Conservation (phyloP, 768 basidiomycete species). For the Boletellus emodensis region DNA sequence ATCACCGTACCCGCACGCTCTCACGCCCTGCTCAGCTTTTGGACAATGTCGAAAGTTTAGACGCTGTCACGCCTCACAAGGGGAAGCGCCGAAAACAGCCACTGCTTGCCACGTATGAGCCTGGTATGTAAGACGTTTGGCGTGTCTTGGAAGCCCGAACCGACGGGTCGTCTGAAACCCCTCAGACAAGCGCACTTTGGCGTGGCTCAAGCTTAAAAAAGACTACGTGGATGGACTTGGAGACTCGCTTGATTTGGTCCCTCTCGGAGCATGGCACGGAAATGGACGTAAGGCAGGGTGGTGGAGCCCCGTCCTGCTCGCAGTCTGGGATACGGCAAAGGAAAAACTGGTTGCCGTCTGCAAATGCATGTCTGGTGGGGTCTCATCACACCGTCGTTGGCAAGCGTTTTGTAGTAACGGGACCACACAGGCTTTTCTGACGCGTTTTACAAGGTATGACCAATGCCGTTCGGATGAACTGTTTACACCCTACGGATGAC, state of each 20-base stretch:
- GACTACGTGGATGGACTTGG: slow-evolving; percentile 81
- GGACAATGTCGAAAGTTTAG: slow-evolving; percentile 46
- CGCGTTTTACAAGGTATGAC: slow-evolving; percentile 64
- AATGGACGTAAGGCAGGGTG: slow-evolving; percentile 85
- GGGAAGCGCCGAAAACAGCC: slow-evolving; percentile 53
- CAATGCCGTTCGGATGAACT: background rate
- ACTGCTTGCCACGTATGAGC: slow-evolving; percentile 83
- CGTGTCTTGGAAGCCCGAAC: background rate
- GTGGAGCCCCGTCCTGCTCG: slow-evolving; percentile 90
- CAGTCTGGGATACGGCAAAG: slow-evolving; percentile 60
- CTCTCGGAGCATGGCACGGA: slow-evolving; percentile 84
- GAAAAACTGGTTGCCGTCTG: slow-evolving; percentile 73
- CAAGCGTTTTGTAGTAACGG: background rate
- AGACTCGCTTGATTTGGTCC: slow-evolving; percentile 71
- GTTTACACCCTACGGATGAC: background rate
- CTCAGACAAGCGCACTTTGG: slow-evolving; percentile 74
- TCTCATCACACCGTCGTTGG: background rate
- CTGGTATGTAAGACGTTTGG: slow-evolving; percentile 37
- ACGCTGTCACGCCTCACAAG: slow-evolving; percentile 32
- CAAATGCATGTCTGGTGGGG: slow-evolving; percentile 83
- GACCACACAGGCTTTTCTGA: slow-evolving; percentile 70
- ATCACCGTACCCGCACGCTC: background rate
- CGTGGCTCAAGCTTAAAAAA: slow-evolving; percentile 92
- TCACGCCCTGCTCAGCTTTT: slow-evolving; percentile 47
- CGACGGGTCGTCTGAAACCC: background rate